A percentile compares a stretch with the other conserved stretches of the same genome.
Evolutionary conservation across 2,329 filamentous ascomycete genomes (phyloP).

Genomic region (Curvularia eragrostidis): DNA sequence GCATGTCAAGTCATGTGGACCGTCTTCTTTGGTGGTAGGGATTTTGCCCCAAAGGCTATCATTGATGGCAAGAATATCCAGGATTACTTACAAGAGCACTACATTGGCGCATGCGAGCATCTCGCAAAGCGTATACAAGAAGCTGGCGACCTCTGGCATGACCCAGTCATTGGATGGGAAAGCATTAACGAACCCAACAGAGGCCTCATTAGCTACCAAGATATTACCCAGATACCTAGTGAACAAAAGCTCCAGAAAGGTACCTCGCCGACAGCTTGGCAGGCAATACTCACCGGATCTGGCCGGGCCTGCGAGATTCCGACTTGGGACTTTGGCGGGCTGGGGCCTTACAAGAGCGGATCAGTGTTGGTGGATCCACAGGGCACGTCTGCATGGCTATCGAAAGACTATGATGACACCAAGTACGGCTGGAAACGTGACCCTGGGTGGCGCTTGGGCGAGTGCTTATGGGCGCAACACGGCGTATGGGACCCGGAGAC

Average conservation of each 20-base stretch:
- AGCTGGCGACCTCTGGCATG: conserved; percentile 84
- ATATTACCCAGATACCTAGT: conserved; percentile 79
- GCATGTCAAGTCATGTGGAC: conserved; percentile 92
- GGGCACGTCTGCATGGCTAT: conserved; percentile 84
- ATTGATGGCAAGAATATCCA: conserved; percentile 96
- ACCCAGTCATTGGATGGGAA: conserved; percentile 93
- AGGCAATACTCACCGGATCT: conserved; percentile 89
- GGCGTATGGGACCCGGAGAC: conserved; percentile 88
- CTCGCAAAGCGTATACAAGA: conserved; percentile 86
- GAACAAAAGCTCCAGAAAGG: conserved; percentile 93
- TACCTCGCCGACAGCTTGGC: conserved; percentile 91
- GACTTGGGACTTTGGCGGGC: conserved; percentile 90
- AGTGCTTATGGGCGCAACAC: conserved; percentile 96
- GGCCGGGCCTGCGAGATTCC: conserved; percentile 89
- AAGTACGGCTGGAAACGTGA: conserved; percentile 91
- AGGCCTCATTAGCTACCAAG: conserved; percentile 82
- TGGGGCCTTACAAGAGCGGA: conserved; percentile 91
- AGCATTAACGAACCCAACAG: conserved; percentile 94
- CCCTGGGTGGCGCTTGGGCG: conserved; percentile 86
- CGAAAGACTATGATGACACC: conserved; percentile 80
- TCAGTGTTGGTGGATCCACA: conserved; percentile 84
- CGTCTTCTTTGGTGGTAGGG: conserved; percentile 86
- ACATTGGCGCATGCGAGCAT: conserved; percentile 78
- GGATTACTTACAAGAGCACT: conserved; percentile 90
- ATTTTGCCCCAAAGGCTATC: conserved; percentile 95